A percentile compares a stretch with the other conserved stretches of the same genome.
These are phyloP conservation scores for Nymphaea thermarum DNA, from an alignment of 164 flowering plant species.

Conservation along the genomic window DNA sequence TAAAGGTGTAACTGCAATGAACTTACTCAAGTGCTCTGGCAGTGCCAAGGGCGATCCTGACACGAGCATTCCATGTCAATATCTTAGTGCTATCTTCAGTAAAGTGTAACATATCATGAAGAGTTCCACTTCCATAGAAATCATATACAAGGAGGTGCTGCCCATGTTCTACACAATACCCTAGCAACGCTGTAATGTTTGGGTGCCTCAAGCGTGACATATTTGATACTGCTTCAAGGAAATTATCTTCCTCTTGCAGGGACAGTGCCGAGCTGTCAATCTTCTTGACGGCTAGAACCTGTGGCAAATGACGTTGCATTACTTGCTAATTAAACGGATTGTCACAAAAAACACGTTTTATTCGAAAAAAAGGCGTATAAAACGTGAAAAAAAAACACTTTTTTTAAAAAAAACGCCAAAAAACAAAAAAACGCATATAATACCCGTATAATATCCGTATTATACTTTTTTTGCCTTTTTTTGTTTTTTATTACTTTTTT, in stretches of 20 bases:
- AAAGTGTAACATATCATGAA: constrained; percentile 85
- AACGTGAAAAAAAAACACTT: too few species aligned
- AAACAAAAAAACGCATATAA: too few species aligned
- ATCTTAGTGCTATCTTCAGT: constrained; percentile 58
- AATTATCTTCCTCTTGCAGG: constrained; percentile 82
- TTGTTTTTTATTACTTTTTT: too few species aligned
- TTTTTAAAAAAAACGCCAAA: too few species aligned
- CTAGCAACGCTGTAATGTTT: constrained; percentile 56
- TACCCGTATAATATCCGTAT: too few species aligned
- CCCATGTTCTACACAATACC: constrained; percentile 87
- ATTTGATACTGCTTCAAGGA: constrained; percentile 84
- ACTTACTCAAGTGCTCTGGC: constrained; percentile 92
- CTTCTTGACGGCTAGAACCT: constrained; percentile 81
- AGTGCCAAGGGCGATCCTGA: constrained; percentile 82
- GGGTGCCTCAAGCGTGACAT: constrained; percentile 91
- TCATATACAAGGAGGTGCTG: constrained; percentile 87
- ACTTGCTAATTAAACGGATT: background rate
- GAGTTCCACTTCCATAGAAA: constrained; percentile 58
- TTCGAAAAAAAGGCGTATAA: too few species aligned
- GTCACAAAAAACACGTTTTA: too few species aligned
- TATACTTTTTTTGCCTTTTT: too few species aligned
- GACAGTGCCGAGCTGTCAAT: constrained; percentile 84
- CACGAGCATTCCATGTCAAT: constrained; percentile 86
- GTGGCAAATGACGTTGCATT: background rate
- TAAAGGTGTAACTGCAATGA: constrained; percentile 1